A percentile compares a stretch with the other conserved stretches of the same genome.
These are phyloP conservation scores for Lipomyces japonicus DNA, from an alignment of 805 yeast genomes.

Conservation along the genomic window DNA sequence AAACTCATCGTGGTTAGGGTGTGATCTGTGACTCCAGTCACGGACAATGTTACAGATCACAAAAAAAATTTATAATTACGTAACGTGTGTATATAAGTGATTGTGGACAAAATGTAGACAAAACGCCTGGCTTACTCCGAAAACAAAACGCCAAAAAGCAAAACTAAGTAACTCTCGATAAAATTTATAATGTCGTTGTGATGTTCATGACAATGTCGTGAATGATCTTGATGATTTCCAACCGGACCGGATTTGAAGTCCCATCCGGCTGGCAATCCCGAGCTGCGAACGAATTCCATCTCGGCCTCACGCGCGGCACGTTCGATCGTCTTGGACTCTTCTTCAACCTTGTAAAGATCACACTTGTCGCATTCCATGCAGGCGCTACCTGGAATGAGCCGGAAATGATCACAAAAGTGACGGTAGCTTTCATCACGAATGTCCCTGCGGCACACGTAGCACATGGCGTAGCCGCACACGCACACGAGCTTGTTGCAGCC, in stretches of 20 bases:
- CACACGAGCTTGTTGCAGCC: slow-evolving; percentile 30
- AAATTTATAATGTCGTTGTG: background rate
- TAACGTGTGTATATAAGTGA: too few species aligned
- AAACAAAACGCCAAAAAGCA: slow-evolving; percentile 11
- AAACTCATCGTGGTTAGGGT: background rate
- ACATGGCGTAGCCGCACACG: slow-evolving; percentile 28
- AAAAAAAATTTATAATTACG: too few species aligned
- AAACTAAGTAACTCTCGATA: slow-evolving; percentile 2
- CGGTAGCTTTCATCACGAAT: slow-evolving; percentile 21
- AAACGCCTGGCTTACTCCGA: too few species aligned
- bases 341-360: slow-evolving; percentile 28
- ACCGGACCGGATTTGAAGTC: slow-evolving; percentile 3
- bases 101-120: too few species aligned
- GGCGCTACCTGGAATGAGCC: slow-evolving; percentile 22
- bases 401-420: slow-evolving; percentile 27
- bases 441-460: slow-evolving; percentile 26
- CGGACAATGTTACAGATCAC: too few species aligned
- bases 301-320: slow-evolving; percentile 27
- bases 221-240: too few species aligned
- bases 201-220: background rate
- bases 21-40: background rate
- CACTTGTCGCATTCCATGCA: slow-evolving; percentile 29
- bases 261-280: slow-evolving; percentile 18
- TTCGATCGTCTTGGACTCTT: slow-evolving; percentile 20
- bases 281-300: slow-evolving; percentile 19